phyloP scores from a whole-genome alignment of 73 alveolate species.

The Urostyla sp. region DNA sequence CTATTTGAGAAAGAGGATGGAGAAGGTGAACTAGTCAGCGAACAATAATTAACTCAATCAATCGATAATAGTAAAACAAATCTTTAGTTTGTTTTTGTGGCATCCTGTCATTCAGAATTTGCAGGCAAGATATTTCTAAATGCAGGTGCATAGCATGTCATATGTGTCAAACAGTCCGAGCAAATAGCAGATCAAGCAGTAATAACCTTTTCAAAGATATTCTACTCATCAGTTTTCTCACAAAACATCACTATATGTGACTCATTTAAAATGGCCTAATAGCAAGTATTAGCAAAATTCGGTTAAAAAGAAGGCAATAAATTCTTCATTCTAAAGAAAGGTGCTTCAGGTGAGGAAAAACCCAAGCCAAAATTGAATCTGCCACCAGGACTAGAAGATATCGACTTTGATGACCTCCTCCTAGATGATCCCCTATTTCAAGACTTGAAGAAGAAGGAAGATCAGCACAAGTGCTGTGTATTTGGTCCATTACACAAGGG shows the following conservation, averaged over 20 bases:
- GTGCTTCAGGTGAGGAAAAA: too few species aligned
- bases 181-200: slow-evolving; percentile 62
- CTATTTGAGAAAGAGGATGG: slow-evolving; percentile 59
- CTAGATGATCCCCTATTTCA: not conserved
- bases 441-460: not conserved
- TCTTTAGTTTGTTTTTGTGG: slow-evolving; percentile 63
- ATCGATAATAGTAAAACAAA: slow-evolving; percentile 25
- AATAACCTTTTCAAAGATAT: slow-evolving; percentile 56
- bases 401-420: not conserved
- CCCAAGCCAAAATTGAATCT: too few species aligned
- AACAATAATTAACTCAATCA: slow-evolving; percentile 31
- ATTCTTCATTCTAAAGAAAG: slow-evolving; percentile 16
- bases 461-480: slow-evolving; percentile 26
- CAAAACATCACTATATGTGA: slow-evolving; percentile 42
- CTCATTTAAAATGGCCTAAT: slow-evolving; percentile 33
- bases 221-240: slow-evolving; percentile 37
- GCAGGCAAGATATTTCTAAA: slow-evolving; percentile 66
- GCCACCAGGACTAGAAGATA: too few species aligned
- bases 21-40: slow-evolving; percentile 58
- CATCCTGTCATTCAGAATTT: slow-evolving; percentile 68
- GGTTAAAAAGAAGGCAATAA: slow-evolving; percentile 27
- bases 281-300: slow-evolving; percentile 26
- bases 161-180: slow-evolving; percentile 55
- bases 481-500: slow-evolving; percentile 48
- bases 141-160: slow-evolving; percentile 70